Evolutionary conservation across 106 monocot species (phyloP).

Genomic region (Posidonia australis): DNA sequence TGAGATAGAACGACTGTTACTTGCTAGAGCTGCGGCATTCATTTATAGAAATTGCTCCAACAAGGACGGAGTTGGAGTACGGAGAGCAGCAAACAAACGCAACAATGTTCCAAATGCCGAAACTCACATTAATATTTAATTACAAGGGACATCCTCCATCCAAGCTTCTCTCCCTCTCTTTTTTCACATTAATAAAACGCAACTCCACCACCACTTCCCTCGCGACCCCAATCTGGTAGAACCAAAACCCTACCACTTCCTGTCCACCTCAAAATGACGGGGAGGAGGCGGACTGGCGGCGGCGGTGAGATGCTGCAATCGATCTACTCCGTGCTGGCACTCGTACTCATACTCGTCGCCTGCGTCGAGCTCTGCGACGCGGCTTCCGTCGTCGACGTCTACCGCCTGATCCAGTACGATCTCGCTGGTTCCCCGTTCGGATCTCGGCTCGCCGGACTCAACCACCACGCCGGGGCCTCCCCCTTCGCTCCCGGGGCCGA

Average conservation of each 20-base stretch:
- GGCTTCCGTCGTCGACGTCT: conserved; percentile 88
- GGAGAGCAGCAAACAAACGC: no score
- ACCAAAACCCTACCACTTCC: not conserved
- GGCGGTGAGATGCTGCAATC: conserved; percentile 32
- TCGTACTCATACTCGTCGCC: conserved; percentile 64
- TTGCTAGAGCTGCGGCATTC: no score
- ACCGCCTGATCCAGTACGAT: conserved; percentile 96
- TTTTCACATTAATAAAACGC: no score
- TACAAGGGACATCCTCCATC: no score
- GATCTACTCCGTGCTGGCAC: conserved; percentile 49
- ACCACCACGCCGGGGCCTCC: conserved; percentile 68
- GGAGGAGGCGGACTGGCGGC: conserved; percentile 11
- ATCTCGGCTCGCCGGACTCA: conserved; percentile 67
- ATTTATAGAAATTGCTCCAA: no score
- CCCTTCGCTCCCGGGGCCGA: conserved; percentile 48
- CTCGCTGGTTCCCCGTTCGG: conserved; percentile 72
- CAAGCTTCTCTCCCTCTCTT: no score
- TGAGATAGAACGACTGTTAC: no score
- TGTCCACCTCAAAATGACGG: not conserved
- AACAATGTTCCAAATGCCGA: no score
- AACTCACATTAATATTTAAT: no score
- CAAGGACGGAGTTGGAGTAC: no score
- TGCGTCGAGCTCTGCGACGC: conserved; percentile 96
- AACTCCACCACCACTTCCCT: not conserved
- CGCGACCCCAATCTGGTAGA: not conserved